Base-by-base conservation (phyloP, 441 rosid genomes). In the Omphalea diandra region DNA sequence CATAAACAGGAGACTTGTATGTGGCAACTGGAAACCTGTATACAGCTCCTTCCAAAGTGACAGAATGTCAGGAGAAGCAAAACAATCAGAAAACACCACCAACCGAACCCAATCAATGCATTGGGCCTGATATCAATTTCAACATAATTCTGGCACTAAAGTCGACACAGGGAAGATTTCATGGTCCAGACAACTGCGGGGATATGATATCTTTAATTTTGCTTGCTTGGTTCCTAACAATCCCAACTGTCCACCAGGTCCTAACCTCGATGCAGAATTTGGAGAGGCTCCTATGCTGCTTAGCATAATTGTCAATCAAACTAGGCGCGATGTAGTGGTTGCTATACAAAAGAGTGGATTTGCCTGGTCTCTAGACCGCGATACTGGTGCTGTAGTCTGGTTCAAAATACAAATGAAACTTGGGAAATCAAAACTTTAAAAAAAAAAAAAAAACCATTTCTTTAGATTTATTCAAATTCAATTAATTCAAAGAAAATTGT, bases 311-410 rank as follows among this genome's bases (percentile, higher is more conserved):
- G 38, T 29, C 1, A 81, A 82, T 12, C 52, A 75, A 26, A 56
- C 52, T 3, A 60, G 35, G 26, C 69, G 50, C 11, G 85, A 83
- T 38, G 64, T 85, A 38, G 82, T 63, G 7, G 86, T 79, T 56
- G 82, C 77, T 8, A 81, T 75, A 15, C 88, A 82, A 26, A 84
- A 84, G 75, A 82, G 82, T 15, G 84, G 86, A 12, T 75, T 76
- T 38, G 76, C 84, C 26, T 81, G 79, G 86, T 81, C 82, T 65
- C 35, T 85, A 24, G 80, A 81, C 22, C 77, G 85, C 1, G 70
- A 83, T 38, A 57, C 40, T 7, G 74, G 83, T 0, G 46, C 31
- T 10, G 64, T 75, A 24, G 63, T 80, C 22, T 75, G 79, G 83
- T 77, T 53, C 31, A 75, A 50, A 12, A 82, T 73, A 64, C 53